A percentile compares a stretch with the other conserved stretches of the same genome.
phyloP scores from a whole-genome alignment of 768 basidiomycete species.

The Amanita inopinata region DNA sequence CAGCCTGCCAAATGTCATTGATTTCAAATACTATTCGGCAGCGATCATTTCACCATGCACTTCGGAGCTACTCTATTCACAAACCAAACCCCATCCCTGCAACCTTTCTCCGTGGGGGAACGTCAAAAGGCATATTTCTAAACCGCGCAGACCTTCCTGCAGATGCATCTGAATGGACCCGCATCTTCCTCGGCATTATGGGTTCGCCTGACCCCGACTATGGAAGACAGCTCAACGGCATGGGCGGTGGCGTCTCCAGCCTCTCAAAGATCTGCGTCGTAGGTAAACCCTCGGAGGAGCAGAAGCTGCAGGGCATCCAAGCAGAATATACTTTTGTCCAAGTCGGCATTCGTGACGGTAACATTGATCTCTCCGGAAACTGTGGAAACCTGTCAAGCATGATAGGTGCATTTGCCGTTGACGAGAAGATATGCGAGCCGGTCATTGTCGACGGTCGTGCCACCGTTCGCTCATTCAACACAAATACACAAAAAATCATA shows the following conservation, averaged over 20 bases:
- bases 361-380: slow-evolving; percentile 62
- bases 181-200: slow-evolving; percentile 65
- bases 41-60: no score
- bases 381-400: slow-evolving; percentile 70
- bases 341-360: slow-evolving; percentile 47
- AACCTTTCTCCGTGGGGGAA: slow-evolving; percentile 61
- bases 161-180: slow-evolving; percentile 40
- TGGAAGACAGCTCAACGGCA: slow-evolving; percentile 67
- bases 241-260: slow-evolving; percentile 72
- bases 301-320: slow-evolving; percentile 36
- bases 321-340: slow-evolving; percentile 68
- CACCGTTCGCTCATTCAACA: slow-evolving; percentile 51
- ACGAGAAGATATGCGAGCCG: slow-evolving; percentile 43
- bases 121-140: slow-evolving; percentile 70
- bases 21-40: no score
- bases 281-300: slow-evolving; percentile 33
- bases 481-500: slow-evolving; percentile 62
- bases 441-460: slow-evolving; percentile 5
- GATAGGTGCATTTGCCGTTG: slow-evolving; percentile 64
- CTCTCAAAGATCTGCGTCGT: slow-evolving; percentile 70
- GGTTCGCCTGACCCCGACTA: slow-evolving; percentile 69
- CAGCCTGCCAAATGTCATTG: no score
- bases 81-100: slow-evolving; percentile 33
- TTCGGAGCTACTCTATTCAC: no score
- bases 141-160: slow-evolving; percentile 42